Conservation (phyloP, 169 alveolate species). For the Cryptosporidium canis region DNA sequence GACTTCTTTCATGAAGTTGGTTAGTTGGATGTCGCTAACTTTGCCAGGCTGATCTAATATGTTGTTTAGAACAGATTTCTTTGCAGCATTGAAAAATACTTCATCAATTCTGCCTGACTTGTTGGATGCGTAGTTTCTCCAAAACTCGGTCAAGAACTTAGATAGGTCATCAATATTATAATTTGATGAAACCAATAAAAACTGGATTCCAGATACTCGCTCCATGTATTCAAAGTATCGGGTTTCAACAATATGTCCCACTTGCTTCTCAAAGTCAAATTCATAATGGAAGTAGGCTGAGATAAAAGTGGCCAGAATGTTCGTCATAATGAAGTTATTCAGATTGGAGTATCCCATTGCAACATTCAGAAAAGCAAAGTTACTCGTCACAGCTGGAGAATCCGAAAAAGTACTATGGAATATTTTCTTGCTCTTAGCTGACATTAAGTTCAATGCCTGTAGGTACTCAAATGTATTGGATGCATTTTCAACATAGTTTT, state of each 20-base stretch:
- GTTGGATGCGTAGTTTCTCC: no score
- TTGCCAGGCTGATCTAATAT: no score
- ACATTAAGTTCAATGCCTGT: not conserved
- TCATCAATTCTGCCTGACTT: no score
- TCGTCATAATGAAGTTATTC: not conserved
- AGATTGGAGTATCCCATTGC: not conserved
- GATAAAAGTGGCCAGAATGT: not conserved
- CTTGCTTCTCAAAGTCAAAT: not conserved
- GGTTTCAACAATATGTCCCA: not conserved
- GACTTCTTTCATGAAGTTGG: no score
- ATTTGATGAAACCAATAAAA: constrained; percentile 14
- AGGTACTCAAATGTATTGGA: not conserved
- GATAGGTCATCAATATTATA: not conserved
- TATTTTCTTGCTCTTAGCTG: not conserved
- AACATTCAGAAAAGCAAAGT: not conserved
- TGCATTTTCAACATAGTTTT: not conserved
- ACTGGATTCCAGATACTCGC: not conserved
- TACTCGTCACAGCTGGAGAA: not conserved
- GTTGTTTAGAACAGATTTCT: no score
- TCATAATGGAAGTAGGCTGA: not conserved
- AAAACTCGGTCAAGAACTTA: not conserved
- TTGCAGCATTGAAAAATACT: no score
- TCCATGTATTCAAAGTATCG: not conserved
- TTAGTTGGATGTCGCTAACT: no score
- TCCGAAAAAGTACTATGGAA: not conserved